Percentiles rank a stretch among this genome's conserved stretches.
Evolutionary conservation across 805 yeast genomes (phyloP).

Genomic region (Myxozyma neglecta): DNA sequence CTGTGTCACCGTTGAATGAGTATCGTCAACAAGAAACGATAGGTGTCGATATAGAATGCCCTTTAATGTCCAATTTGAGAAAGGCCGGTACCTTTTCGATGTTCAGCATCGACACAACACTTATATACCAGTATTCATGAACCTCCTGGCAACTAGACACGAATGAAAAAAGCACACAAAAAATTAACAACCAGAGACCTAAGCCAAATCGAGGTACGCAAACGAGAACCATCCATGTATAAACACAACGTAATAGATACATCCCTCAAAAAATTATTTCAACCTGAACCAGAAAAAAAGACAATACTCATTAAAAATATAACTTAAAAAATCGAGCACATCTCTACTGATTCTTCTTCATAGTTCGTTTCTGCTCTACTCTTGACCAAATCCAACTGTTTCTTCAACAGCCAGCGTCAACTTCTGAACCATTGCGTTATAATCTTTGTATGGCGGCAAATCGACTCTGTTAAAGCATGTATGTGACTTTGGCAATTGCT

Average conservation of each 20-base stretch:
- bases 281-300: not conserved
- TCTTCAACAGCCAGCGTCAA: constrained; percentile 96
- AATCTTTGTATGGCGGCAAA: constrained; percentile 88
- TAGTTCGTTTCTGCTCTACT: constrained; percentile 45
- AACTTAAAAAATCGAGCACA: not conserved
- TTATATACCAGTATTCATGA: too few species aligned
- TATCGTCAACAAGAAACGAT: too few species aligned
- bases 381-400: constrained; percentile 98
- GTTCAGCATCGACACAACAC: too few species aligned
- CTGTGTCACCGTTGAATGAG: too few species aligned
- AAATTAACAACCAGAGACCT: not conserved
- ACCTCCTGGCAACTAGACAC: not conserved
- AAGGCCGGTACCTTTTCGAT: too few species aligned
- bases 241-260: constrained; percentile 8
- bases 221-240: not conserved
- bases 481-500: constrained; percentile 92
- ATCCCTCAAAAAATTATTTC: not conserved
- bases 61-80: too few species aligned
- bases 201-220: not conserved
- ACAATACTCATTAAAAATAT: not conserved
- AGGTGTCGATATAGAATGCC: too few species aligned
- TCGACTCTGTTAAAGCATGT: constrained; percentile 99
- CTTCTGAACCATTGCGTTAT: constrained; percentile 81
- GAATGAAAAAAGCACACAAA: not conserved
- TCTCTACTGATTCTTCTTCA: not conserved